Evolutionary conservation across 345 rosid genomes (phyloP).

Genomic region (Bruguiera sexangula): DNA sequence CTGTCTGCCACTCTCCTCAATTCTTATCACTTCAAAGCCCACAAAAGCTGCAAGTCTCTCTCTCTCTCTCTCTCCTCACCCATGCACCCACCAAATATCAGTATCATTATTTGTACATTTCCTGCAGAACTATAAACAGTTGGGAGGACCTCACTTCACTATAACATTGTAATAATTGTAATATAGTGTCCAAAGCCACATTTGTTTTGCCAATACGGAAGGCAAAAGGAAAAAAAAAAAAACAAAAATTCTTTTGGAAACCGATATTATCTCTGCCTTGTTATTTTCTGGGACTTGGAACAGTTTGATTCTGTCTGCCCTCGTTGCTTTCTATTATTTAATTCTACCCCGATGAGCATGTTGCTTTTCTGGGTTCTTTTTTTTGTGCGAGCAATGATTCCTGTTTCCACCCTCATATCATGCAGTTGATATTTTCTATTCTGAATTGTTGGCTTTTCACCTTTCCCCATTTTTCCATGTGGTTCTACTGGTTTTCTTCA

Average conservation of each 20-base stretch:
- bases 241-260: not conserved
- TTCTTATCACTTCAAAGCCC: not conserved
- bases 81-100: constrained; percentile 19
- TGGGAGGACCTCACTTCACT: constrained; percentile 26
- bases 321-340: constrained; percentile 5
- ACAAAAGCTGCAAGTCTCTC: constrained; percentile 11
- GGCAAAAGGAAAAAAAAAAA: constrained; percentile 6
- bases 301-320: constrained; percentile 17
- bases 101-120: constrained; percentile 37
- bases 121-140: constrained; percentile 12
- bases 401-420: constrained; percentile 24
- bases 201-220: constrained; percentile 23
- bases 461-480: constrained; percentile 19
- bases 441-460: constrained; percentile 1
- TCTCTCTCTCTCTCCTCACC: constrained; percentile 4
- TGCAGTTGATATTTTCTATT: constrained; percentile 25
- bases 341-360: constrained; percentile 23
- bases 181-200: not conserved
- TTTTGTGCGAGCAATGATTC: constrained; percentile 32
- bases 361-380: constrained; percentile 19
- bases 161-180: constrained; percentile 3
- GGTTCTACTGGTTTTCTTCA: constrained; percentile 7
- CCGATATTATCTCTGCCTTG: constrained; percentile 15
- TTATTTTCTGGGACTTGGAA: constrained; percentile 20
- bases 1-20: not conserved